Percentiles rank a stretch among this genome's conserved stretches.
These are phyloP conservation scores for Fusarium brachygibbosum DNA, from an alignment of 2,329 filamentous ascomycete species.

Conservation along the genomic window DNA sequence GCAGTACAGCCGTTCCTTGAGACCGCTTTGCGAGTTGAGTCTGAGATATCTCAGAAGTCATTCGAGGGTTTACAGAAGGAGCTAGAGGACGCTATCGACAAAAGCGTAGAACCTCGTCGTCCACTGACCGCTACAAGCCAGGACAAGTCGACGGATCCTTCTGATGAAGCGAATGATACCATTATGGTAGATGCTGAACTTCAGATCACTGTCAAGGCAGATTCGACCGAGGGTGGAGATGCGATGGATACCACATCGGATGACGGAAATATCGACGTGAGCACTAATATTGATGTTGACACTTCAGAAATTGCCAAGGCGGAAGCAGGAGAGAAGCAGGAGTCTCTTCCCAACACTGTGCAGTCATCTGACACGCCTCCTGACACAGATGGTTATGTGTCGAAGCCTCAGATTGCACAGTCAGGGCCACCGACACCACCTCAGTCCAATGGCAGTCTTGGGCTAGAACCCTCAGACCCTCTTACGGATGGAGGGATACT, in stretches of 20 bases:
- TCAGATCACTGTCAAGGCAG: constrained; percentile 62
- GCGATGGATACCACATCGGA: constrained; percentile 56
- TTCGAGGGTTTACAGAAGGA: constrained; percentile 79
- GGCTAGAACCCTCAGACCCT: constrained; percentile 63
- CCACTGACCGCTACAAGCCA: constrained; percentile 56
- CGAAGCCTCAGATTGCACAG: constrained; percentile 47
- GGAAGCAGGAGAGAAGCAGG: constrained; percentile 48
- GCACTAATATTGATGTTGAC: constrained; percentile 61
- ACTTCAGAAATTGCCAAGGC: constrained; percentile 56
- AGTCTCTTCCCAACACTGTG: constrained; percentile 41
- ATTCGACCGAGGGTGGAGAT: constrained; percentile 49
- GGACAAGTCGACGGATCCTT: constrained; percentile 55
- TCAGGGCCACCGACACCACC: constrained; percentile 74
- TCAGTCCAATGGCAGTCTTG: constrained; percentile 71
- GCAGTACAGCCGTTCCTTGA: constrained; percentile 83
- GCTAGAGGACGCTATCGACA: constrained; percentile 79
- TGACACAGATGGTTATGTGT: constrained; percentile 62
- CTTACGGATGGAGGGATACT: constrained; percentile 82
- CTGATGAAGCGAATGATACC: constrained; percentile 60
- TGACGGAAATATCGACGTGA: constrained; percentile 61
- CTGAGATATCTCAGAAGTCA: constrained; percentile 80
- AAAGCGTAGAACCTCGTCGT: constrained; percentile 70
- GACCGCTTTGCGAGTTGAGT: constrained; percentile 81
- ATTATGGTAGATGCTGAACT: constrained; percentile 66
- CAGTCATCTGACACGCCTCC: constrained; percentile 61